Percentiles rank a stretch among this genome's conserved stretches.
Conservation (phyloP, 2,329 filamentous ascomycete species). For the Neoascochyta sp. region DNA sequence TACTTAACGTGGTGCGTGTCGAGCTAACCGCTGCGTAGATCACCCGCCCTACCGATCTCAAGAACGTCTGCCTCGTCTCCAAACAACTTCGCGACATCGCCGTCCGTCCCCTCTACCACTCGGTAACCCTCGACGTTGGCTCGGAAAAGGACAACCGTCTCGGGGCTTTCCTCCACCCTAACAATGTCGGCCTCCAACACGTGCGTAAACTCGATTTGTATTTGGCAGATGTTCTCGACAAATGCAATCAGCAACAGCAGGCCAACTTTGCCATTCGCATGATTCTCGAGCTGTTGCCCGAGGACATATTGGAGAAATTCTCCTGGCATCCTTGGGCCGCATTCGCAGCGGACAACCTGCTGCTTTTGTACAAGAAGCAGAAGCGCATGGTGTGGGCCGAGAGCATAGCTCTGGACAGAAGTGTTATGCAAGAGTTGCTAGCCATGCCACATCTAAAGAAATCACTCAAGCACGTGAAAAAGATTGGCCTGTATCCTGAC, state of each 20-base stretch:
- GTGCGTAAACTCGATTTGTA: constrained; percentile 48
- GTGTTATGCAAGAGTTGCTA: constrained; percentile 42
- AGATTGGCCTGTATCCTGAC: constrained; percentile 48
- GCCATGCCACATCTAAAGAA: constrained; percentile 40
- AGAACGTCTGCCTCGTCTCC: constrained; percentile 46
- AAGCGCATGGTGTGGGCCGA: constrained; percentile 49
- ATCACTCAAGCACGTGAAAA: constrained; percentile 42
- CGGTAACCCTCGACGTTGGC: constrained; percentile 48
- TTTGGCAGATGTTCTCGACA: constrained; percentile 44
- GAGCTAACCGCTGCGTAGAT: constrained; percentile 28
- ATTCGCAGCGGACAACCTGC: constrained; percentile 47
- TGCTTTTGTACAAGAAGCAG: constrained; percentile 49
- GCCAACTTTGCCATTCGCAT: constrained; percentile 49
- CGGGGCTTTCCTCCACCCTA: constrained; percentile 45
- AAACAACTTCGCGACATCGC: constrained; percentile 47
- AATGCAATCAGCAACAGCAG: constrained; percentile 44
- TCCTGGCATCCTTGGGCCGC: constrained; percentile 50
- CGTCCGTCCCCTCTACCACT: constrained; percentile 45
- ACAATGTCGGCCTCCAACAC: constrained; percentile 47
- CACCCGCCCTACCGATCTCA: constrained; percentile 47
- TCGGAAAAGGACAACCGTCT: constrained; percentile 43
- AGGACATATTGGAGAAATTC: constrained; percentile 49
- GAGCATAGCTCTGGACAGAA: constrained; percentile 45
- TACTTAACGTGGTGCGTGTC: background rate
- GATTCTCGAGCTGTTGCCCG: constrained; percentile 48